Percentiles rank a stretch among this genome's conserved stretches.
Evolutionary conservation across 2,329 filamentous ascomycete genomes (phyloP).

Genomic region (Thermoascus crustaceus): DNA sequence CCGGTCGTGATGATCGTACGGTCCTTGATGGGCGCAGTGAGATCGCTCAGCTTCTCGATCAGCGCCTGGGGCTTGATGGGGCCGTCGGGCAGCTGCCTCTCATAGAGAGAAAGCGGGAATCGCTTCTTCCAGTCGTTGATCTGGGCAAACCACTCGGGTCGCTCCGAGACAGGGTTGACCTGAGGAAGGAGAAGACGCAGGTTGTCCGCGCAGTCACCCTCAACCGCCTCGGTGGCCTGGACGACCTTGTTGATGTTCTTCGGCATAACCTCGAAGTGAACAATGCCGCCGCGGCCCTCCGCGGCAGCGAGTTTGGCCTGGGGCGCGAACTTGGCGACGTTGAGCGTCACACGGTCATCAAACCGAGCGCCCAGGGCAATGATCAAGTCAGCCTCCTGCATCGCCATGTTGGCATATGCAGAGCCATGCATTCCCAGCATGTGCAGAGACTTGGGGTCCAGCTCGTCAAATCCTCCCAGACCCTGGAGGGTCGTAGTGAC

Average conservation of each 20-base stretch:
- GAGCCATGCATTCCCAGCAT: constrained; percentile 99
- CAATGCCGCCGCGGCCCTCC: constrained; percentile 83
- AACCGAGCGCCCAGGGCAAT: constrained; percentile 90
- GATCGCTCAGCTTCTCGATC: constrained; percentile 79
- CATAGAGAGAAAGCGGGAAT: constrained; percentile 77
- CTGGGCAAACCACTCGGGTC: constrained; percentile 80
- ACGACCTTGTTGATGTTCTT: constrained; percentile 99
- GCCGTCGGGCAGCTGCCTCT: constrained; percentile 65
- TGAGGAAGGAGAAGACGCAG: constrained; percentile 66
- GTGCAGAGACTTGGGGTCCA: constrained; percentile 87
- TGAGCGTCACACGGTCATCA: constrained; percentile 86
- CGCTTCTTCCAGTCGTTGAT: constrained; percentile 86
- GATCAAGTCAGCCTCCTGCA: constrained; percentile 93
- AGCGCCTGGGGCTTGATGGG: constrained; percentile 91
- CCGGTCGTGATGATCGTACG: constrained; percentile 84
- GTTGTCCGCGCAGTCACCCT: constrained; percentile 82
- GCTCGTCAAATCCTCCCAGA: constrained; percentile 84
- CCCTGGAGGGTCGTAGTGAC: constrained; percentile 95
- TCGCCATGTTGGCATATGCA: constrained; percentile 95
- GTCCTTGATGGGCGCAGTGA: constrained; percentile 72
- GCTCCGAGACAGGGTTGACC: constrained; percentile 55
- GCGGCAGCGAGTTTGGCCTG: constrained; percentile 74
- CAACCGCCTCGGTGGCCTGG: constrained; percentile 88
- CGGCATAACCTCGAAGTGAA: constrained; percentile 97
- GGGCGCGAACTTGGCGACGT: constrained; percentile 79